A percentile compares a stretch with the other conserved stretches of the same genome.
Evolutionary conservation across 2,329 filamentous ascomycete genomes (phyloP).

Genomic region (Penicillium sclerotigenum): DNA sequence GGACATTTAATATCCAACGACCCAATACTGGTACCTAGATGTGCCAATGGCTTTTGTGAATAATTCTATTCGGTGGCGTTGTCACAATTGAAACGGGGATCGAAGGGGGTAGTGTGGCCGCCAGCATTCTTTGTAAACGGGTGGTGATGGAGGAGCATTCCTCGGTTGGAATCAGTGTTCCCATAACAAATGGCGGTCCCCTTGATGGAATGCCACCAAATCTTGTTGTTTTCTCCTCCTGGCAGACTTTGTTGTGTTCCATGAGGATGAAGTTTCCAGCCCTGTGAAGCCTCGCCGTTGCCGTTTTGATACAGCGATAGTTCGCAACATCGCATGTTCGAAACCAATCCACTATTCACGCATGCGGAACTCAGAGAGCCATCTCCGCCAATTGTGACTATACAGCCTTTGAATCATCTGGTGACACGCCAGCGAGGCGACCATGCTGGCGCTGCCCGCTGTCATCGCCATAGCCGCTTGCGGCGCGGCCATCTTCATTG

Average conservation of each 20-base stretch:
- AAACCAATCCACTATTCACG: background rate
- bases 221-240: constrained; percentile 8
- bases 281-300: background rate
- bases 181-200: constrained; percentile 32
- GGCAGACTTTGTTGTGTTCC: constrained; percentile 4
- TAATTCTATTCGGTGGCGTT: background rate
- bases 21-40: background rate
- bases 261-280: background rate
- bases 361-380: constrained; percentile 9
- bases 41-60: background rate
- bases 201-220: constrained; percentile 9
- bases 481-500: constrained; percentile 34
- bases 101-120: constrained; percentile 17
- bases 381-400: background rate
- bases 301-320: background rate
- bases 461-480: constrained; percentile 37
- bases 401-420: background rate
- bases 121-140: constrained; percentile 32
- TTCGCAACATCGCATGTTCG: background rate
- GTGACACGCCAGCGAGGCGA: constrained; percentile 14
- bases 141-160: constrained; percentile 34
- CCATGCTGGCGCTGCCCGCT: constrained; percentile 33
- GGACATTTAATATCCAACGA: background rate
- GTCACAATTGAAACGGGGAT: background rate
- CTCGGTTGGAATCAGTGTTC: constrained; percentile 17